A percentile compares a stretch with the other conserved stretches of the same genome.
Conservation (phyloP, 192 early-diverging fungal species). For the Bifiguratus adelaidae region DNA sequence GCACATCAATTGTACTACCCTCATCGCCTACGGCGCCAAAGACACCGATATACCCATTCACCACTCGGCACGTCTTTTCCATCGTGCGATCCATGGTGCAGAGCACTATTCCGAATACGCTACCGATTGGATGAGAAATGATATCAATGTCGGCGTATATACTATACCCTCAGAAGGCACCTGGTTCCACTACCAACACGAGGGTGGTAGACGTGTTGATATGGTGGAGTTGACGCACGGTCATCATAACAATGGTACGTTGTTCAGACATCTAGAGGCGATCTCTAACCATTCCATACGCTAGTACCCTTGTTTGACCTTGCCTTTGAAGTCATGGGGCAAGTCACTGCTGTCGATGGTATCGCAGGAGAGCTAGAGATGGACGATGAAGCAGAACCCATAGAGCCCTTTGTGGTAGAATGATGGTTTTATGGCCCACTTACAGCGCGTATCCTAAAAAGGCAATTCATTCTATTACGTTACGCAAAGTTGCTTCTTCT, state of each 20-base stretch:
- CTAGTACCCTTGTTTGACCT: conserved; percentile 22
- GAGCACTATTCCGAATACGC: neutral
- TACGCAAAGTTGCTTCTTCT: no score
- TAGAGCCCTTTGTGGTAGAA: no score
- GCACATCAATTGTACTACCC: conserved; percentile 12
- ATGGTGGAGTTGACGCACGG: conserved; percentile 10
- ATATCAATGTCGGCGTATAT: conserved; percentile 1
- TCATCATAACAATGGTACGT: conserved; percentile 24
- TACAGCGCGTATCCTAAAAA: no score
- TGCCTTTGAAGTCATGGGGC: conserved; percentile 10
- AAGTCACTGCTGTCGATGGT: no score
- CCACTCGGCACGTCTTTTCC: conserved; percentile 16
- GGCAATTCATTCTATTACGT: no score
- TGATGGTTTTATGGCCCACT: no score
- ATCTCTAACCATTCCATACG: neutral
- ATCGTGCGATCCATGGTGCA: conserved; percentile 7
- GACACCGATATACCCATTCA: conserved; percentile 20
- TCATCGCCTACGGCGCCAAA: conserved; percentile 11
- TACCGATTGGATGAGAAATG: conserved; percentile 4
- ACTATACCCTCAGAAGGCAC: conserved; percentile 10
- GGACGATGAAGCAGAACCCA: no score
- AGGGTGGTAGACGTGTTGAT: neutral
- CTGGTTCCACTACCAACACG: neutral
- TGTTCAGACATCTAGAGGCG: neutral
- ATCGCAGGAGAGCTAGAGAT: no score